A percentile compares a stretch with the other conserved stretches of the same genome.
Conservation (phyloP, 306 rosid genomes). For the Fragaria vesca region DNA sequence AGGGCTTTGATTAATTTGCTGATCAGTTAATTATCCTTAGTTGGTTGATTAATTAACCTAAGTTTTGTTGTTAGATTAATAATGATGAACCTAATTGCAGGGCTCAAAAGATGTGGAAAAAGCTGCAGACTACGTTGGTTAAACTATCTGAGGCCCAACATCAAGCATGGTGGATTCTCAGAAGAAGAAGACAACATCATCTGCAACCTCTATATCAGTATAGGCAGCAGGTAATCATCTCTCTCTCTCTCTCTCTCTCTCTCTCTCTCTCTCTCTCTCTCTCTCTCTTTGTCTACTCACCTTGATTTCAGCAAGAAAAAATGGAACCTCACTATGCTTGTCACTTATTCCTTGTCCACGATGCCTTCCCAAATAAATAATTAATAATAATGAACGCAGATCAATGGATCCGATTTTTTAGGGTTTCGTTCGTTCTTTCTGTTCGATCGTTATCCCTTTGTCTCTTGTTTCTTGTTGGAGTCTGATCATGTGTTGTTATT, state of each 20-base stretch:
- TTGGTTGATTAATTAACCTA: not conserved
- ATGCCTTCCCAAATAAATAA: conserved; percentile 20
- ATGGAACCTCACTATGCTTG: conserved; percentile 47
- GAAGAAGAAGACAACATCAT: conserved; percentile 99
- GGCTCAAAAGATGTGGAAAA: conserved; percentile 98
- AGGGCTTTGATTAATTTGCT: not conserved
- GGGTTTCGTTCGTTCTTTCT: conserved; percentile 18
- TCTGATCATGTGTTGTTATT: conserved; percentile 22
- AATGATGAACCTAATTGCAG: conserved; percentile 31
- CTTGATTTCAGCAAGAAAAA: conserved; percentile 14
- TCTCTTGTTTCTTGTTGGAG: conserved; percentile 21
- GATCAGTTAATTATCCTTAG: not conserved
- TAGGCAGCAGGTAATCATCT: conserved; percentile 84
- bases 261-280: conserved; percentile 13
- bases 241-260: conserved; percentile 9
- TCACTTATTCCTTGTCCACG: conserved; percentile 49
- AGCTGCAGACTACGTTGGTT: conserved; percentile 96
- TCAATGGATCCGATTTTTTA: conserved; percentile 8
- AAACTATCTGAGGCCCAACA: conserved; percentile 91
- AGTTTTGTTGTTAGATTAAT: not conserved
- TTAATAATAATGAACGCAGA: not conserved
- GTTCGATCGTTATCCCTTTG: conserved; percentile 2
- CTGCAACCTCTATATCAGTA: conserved; percentile 93
- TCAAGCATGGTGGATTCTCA: conserved; percentile 98
- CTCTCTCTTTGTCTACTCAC: conserved; percentile 16